Conservation (phyloP, 768 basidiomycete species). For the Panellus pusillus region DNA sequence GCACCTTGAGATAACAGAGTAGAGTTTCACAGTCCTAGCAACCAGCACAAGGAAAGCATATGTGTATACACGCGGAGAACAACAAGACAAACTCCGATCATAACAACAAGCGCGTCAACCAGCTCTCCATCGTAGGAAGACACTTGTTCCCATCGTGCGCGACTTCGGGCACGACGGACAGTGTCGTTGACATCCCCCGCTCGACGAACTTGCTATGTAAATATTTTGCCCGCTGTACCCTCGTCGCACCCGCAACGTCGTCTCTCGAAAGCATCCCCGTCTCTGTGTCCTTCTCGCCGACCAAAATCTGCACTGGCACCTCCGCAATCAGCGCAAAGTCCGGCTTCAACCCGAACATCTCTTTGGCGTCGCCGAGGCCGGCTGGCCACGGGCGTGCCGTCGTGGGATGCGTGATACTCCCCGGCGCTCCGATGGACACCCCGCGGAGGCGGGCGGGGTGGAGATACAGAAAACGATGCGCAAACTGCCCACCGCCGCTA, state of each 20-base stretch:
- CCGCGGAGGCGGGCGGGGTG: conserved; percentile 20
- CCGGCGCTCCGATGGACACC: conserved; percentile 24
- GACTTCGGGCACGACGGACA: conserved; percentile 15
- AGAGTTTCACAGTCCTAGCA: too few species aligned
- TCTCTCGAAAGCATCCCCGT: conserved; percentile 9
- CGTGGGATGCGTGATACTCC: conserved; percentile 17
- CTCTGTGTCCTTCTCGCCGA: conserved; percentile 23
- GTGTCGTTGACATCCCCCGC: not conserved
- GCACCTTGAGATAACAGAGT: too few species aligned
- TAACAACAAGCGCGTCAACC: conserved; percentile 1
- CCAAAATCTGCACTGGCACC: conserved; percentile 19
- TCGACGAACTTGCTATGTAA: conserved; percentile 5
- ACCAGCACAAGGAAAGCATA: too few species aligned
- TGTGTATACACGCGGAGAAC: too few species aligned
- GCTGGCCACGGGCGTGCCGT: conserved; percentile 14
- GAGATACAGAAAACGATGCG: conserved; percentile 26
- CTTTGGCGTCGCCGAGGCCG: conserved; percentile 7
- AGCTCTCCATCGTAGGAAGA: conserved; percentile 11
- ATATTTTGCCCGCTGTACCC: conserved; percentile 13
- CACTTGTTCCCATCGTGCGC: conserved; percentile 20
- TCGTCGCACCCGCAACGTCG: conserved; percentile 8
- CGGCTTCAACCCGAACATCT: conserved; percentile 10
- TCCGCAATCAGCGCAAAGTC: conserved; percentile 14
- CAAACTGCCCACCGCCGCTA: conserved; percentile 28
- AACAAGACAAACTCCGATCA: too few species aligned